Evolutionary conservation across 176 grass and related monocot species (phyloP), one percentile per base, ranked within the genome.

Genomic region (Microstegium vimineum): DNA sequence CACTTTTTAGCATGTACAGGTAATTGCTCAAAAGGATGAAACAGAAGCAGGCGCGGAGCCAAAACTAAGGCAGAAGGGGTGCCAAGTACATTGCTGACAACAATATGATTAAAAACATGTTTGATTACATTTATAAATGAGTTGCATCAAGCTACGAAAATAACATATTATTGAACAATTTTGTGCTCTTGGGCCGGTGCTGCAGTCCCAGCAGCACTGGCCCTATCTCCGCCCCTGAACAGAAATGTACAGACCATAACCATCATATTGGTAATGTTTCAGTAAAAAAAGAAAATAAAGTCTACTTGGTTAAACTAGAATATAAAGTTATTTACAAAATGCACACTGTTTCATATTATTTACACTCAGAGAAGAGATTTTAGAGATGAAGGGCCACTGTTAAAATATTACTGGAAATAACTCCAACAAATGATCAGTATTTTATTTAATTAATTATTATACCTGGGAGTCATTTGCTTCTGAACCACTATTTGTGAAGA

Each of bases 391-490:
- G 31, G 6, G 2, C 1, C 27, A 70, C 30, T 13, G 3, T 22
- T 65, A 43, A 15, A 32, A 22, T 56, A 69, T 38, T 33, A 32
- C 6, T 49, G 33, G 8, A 3, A 79, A 68, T 68, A 84, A 79
- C 28, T 75, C 30, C 46, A 79, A 74, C 0, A 38, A 23, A 61
- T 54, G 41, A 10, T 16, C 70, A 23, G 9, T 11, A 41, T 7
- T 71, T 71, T 71, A 8, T 35, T 81, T 8, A 25, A 54, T 9
- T 14, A 47, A 17, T 47, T 4, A 60, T 16, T 30, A 25, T 82
- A 91, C 95, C 92, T 95, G 95, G 11, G 95, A 95, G 67, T 98
- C 95, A 90, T 98, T 98, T 70, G 95, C 95, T 91, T 98, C 95
- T 62, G 95, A 98, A 34, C 95, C 92, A 63, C 95, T 98, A 78